phyloP scores from a whole-genome alignment of 176 grass and related monocot species.

The Elaeis guineensis region DNA sequence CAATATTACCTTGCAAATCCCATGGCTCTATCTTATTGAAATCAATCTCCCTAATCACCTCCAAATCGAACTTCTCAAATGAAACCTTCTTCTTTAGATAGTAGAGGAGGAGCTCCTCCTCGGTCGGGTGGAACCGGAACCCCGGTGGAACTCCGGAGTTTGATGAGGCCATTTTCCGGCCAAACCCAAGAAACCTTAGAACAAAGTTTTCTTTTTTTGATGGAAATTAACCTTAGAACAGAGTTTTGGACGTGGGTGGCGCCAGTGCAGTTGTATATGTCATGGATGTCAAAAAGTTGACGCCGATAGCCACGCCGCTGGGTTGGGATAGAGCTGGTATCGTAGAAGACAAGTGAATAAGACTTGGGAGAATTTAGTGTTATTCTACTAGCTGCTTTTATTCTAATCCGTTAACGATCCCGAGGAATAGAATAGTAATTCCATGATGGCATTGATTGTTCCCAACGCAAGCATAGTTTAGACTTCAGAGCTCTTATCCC shows the following conservation, averaged over 20 bases:
- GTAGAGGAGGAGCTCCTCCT: constrained; percentile 93
- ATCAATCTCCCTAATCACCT: constrained; percentile 94
- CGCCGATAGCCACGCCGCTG: constrained; percentile 80
- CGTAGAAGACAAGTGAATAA: constrained; percentile 72
- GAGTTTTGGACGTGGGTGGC: background rate
- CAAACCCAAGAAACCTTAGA: background rate
- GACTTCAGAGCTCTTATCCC: constrained; percentile 19
- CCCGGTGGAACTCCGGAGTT: constrained; percentile 92
- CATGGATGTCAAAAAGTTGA: constrained; percentile 49
- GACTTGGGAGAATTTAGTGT: constrained; percentile 12
- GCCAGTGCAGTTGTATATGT: constrained; percentile 1
- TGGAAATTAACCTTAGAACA: background rate
- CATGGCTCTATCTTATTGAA: constrained; percentile 98
- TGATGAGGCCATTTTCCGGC: constrained; percentile 25
- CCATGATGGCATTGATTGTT: constrained; percentile 12
- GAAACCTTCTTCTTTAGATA: constrained; percentile 93
- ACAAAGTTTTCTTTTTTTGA: too few species aligned
- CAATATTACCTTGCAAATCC: constrained; percentile 76
- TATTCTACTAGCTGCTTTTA: constrained; percentile 24
- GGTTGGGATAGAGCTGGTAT: constrained; percentile 53
- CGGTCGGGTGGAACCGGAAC: constrained; percentile 94
- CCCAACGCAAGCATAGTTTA: constrained; percentile 47
- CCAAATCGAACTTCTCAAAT: constrained; percentile 93
- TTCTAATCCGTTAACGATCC: constrained; percentile 85
- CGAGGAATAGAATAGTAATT: constrained; percentile 37